Base-by-base conservation (phyloP, 192 early-diverging fungal genomes). In the Coemansia sp. region DNA sequence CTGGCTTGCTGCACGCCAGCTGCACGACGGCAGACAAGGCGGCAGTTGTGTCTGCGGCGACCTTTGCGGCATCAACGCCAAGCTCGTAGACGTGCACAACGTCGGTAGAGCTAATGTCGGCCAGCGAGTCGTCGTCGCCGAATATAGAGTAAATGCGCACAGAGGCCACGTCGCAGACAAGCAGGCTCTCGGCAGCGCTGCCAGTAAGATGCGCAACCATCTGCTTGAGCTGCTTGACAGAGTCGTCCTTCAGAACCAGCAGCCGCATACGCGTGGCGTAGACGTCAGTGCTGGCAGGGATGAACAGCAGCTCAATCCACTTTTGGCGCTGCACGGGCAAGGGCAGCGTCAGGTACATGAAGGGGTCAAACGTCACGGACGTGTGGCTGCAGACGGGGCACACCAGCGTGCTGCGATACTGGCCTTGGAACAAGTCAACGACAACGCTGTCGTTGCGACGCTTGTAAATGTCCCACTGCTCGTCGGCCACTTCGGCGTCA, bases 341-440 rank as follows among this genome's bases (percentile, higher is more conserved):
- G 6, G 93, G 91, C 19, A 96, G 76, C 8, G 89, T 87, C 45
- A 93, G 74, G 60, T 87, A 89, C 89, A 89, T 91, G 79, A 88
- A 93, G 8, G 93, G 92, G 60, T 96, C 93, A 72, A 94, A 96
- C 17, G 87, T 93, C 39, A 93, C 88, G 40, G 89, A 90, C 17
- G 84, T 67, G 69, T 85, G 62, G n/a, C 58, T 45, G 69, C 73
- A 93, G 31, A 63, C 67, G 0, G 79, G 68, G 60, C 89, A 89
- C 67, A 85, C 84, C 60, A 90, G 76, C 3, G 84, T 85, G 66
- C 76, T 84, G 65, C 86, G 84, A 64, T 86, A 90, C 62, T 90
- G 87, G 67, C 92, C 92, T 78, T 93, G 85, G 74, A 93, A 93
- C 61, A 88, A 62, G 73, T 87, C 90, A 17, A 93, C 88, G 54